Evolutionary conservation across 176 grass and related monocot species (phyloP).

Genomic region (Lolium multiflorum): DNA sequence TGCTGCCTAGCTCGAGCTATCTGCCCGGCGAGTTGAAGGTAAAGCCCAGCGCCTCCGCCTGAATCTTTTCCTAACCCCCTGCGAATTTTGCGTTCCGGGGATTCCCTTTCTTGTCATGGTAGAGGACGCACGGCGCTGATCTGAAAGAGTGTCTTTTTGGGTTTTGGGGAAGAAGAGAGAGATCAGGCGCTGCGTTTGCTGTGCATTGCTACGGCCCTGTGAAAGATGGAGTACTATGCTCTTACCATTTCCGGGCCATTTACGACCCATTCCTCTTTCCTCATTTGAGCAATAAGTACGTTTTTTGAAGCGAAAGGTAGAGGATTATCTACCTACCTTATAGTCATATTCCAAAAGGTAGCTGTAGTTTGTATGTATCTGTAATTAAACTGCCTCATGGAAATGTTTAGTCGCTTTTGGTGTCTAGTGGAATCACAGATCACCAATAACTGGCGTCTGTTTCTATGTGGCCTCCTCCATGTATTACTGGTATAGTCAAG

Average conservation of each 20-base stretch:
- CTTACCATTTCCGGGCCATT: slow-evolving; percentile 12
- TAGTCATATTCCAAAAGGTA: background rate
- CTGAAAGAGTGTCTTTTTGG: background rate
- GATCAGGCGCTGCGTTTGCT: background rate
- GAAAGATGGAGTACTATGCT: background rate
- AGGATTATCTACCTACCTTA: background rate
- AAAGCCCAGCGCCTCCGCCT: background rate
- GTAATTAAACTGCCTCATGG: slow-evolving; percentile 11
- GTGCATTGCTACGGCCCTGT: background rate
- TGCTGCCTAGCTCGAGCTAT: slow-evolving; percentile 5
- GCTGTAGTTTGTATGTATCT: background rate
- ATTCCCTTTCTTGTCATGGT: background rate
- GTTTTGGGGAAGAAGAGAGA: background rate
- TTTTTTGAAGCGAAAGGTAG: background rate
- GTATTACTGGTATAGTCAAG: background rate
- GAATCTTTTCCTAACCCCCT: background rate
- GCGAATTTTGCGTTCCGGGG: background rate
- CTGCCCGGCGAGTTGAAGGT: slow-evolving; percentile 37
- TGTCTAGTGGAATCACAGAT: slow-evolving; percentile 3
- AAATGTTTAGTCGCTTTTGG: background rate
- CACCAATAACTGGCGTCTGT: background rate
- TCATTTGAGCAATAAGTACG: background rate
- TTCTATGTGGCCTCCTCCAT: slow-evolving; percentile 17
- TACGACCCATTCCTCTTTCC: background rate
- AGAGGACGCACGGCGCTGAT: background rate